A percentile compares a stretch with the other conserved stretches of the same genome.
Conservation (phyloP, 2,329 filamentous ascomycete species). For the Trichoderma sp. region DNA sequence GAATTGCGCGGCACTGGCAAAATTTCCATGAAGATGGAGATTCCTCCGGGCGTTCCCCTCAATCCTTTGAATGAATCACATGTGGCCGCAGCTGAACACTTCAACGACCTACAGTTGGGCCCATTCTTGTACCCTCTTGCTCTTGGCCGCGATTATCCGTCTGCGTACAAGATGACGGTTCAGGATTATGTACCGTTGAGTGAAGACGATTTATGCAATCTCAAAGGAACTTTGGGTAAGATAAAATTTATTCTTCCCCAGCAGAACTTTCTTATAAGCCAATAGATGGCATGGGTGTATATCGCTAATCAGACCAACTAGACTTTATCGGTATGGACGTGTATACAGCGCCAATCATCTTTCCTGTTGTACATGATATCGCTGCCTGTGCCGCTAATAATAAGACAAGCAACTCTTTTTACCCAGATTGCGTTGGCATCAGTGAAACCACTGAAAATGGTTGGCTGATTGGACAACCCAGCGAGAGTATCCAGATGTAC, state of each 20-base stretch:
- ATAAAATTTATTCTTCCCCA: background rate
- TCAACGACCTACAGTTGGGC: conserved; percentile 52
- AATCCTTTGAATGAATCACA: conserved; percentile 32
- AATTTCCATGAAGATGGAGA: conserved; percentile 55
- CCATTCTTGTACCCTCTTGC: conserved; percentile 58
- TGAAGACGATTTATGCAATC: conserved; percentile 43
- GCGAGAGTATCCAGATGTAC: background rate
- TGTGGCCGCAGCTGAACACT: conserved; percentile 38
- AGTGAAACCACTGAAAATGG: background rate
- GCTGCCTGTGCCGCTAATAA: background rate
- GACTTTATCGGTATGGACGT: background rate
- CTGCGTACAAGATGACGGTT: conserved; percentile 50
- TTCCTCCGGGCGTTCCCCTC: conserved; percentile 55
- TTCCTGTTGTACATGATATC: background rate
- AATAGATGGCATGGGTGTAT: background rate
- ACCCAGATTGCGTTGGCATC: background rate
- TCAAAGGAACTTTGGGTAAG: background rate
- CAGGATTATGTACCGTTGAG: conserved; percentile 50
- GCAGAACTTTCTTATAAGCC: background rate
- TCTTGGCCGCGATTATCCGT: conserved; percentile 55
- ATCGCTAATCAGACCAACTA: background rate
- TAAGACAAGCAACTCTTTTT: background rate
- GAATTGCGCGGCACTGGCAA: conserved; percentile 55
- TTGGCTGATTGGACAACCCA: background rate
- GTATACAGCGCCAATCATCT: background rate